A percentile compares a stretch with the other conserved stretches of the same genome.
Conservation (phyloP, 257 asterid genomes). For the Thymus quinquecostatus region DNA sequence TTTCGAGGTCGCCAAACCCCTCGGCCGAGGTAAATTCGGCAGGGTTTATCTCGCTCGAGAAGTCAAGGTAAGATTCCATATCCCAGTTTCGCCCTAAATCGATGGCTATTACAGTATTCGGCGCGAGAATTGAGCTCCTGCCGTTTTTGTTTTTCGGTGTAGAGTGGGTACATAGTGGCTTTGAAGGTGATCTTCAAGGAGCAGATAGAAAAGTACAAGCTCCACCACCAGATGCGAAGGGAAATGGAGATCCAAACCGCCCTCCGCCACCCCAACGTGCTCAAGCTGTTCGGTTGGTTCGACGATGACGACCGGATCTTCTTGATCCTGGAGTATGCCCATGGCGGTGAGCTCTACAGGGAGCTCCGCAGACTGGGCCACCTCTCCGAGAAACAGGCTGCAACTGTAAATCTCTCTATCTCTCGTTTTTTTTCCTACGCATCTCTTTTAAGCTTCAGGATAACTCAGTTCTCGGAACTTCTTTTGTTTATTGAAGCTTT, state of each 20-base stretch:
- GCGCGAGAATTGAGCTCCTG: neutral
- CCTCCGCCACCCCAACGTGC: slow-evolving; percentile 81
- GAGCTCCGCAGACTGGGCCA: slow-evolving; percentile 63
- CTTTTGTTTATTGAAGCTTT: neutral
- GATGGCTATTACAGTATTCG: neutral
- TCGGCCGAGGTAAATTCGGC: slow-evolving; percentile 93
- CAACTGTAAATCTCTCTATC: slow-evolving; percentile 51
- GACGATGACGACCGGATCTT: slow-evolving; percentile 75
- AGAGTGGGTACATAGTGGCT: slow-evolving; percentile 83
- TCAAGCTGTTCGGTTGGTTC: slow-evolving; percentile 92
- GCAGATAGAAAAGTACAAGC: slow-evolving; percentile 77
- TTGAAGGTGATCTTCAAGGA: slow-evolving; percentile 84
- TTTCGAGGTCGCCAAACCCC: slow-evolving; percentile 94
- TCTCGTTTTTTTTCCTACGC: too few species aligned
- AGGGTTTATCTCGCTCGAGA: slow-evolving; percentile 97
- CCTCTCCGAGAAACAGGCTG: slow-evolving; percentile 78
- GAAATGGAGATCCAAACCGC: slow-evolving; percentile 89
- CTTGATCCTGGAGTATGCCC: slow-evolving; percentile 88
- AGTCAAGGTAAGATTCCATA: slow-evolving; percentile 49
- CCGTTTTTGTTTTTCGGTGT: neutral
- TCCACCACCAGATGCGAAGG: slow-evolving; percentile 79
- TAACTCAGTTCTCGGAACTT: too few species aligned
- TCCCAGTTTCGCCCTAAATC: neutral
- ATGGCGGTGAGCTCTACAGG: slow-evolving; percentile 82
- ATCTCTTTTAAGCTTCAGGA: too few species aligned